Evolutionary conservation across 2,329 filamentous ascomycete genomes (phyloP).

Genomic region (Aureobasidium sp.): DNA sequence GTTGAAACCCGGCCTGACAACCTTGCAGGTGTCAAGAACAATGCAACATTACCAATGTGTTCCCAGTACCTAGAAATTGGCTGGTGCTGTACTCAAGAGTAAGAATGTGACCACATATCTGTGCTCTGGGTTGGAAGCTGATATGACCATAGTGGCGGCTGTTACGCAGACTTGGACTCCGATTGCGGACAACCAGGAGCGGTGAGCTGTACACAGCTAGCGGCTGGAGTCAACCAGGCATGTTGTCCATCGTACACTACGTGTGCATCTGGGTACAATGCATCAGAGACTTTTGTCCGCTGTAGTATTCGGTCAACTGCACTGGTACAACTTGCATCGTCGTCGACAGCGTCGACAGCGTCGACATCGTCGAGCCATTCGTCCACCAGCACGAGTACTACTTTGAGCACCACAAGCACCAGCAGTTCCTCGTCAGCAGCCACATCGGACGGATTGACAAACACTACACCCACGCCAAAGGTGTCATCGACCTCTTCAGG

Average conservation of each 20-base stretch:
- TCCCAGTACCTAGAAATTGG: constrained; percentile 10
- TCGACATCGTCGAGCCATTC: too few relatives aligned
- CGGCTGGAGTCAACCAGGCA: constrained; percentile 13
- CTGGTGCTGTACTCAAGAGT: constrained; percentile 17
- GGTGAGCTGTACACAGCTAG: constrained; percentile 15
- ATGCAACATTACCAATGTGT: constrained; percentile 7
- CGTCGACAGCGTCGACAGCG: constrained; percentile 1
- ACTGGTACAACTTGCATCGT: background rate
- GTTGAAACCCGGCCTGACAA: background rate
- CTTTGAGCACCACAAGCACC: background rate
- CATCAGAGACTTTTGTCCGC: constrained; percentile 1
- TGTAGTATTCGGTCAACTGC: constrained; percentile 3
- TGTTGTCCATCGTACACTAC: constrained; percentile 18
- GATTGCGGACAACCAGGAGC: constrained; percentile 16
- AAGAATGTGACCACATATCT: background rate
- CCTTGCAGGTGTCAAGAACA: background rate
- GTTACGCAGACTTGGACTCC: constrained; percentile 16
- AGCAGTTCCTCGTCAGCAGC: background rate
- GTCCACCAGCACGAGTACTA: background rate
- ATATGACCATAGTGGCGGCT: constrained; percentile 2
- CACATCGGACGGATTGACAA: background rate
- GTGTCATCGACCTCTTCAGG: background rate
- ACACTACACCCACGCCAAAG: too few relatives aligned
- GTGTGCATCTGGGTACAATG: constrained; percentile 13
- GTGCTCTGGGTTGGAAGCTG: background rate